Percentiles rank a stretch among this genome's conserved stretches.
These are phyloP conservation scores for Chalara sp. DNA, from an alignment of 2,329 filamentous ascomycete genomes.

Conservation along the genomic window DNA sequence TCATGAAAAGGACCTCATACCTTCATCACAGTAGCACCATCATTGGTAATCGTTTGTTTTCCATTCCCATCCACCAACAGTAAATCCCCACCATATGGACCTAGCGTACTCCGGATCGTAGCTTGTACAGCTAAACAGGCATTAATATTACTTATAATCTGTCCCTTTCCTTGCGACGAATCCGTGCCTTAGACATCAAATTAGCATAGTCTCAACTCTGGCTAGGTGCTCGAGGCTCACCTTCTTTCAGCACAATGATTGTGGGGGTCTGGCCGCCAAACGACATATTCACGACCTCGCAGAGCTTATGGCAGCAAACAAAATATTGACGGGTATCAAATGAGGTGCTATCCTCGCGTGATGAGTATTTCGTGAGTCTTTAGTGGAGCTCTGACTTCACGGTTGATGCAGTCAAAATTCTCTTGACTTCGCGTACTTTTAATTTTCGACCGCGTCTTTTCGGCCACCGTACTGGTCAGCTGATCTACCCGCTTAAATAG, in stretches of 20 bases:
- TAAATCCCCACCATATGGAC: slow-evolving; percentile 93
- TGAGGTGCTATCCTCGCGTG: no score
- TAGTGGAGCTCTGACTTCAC: neutral
- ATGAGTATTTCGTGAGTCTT: neutral
- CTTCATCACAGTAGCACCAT: slow-evolving; percentile 99
- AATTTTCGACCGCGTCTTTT: neutral
- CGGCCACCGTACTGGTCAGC: neutral
- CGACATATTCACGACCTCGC: slow-evolving; percentile 55
- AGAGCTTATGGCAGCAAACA: neutral
- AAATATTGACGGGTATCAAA: no score
- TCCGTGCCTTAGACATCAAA: slow-evolving; percentile 67
- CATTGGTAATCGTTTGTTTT: slow-evolving; percentile 95
- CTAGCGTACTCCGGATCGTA: slow-evolving; percentile 92
- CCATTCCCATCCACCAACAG: slow-evolving; percentile 95
- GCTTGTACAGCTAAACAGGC: slow-evolving; percentile 92
- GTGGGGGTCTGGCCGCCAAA: slow-evolving; percentile 97
- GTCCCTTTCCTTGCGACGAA: slow-evolving; percentile 91
- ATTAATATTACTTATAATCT: slow-evolving; percentile 97
- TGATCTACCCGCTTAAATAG: neutral
- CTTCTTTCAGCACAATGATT: slow-evolving; percentile 96
- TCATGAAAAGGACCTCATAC: slow-evolving; percentile 37
- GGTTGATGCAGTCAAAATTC: neutral
- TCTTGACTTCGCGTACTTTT: neutral
- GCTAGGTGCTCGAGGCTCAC: slow-evolving; percentile 37
- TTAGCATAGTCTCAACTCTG: slow-evolving; percentile 8